These are phyloP conservation scores for Gaeumannomyces tritici DNA, from an alignment of 2,329 filamentous ascomycete species.

Conservation along the genomic window DNA sequence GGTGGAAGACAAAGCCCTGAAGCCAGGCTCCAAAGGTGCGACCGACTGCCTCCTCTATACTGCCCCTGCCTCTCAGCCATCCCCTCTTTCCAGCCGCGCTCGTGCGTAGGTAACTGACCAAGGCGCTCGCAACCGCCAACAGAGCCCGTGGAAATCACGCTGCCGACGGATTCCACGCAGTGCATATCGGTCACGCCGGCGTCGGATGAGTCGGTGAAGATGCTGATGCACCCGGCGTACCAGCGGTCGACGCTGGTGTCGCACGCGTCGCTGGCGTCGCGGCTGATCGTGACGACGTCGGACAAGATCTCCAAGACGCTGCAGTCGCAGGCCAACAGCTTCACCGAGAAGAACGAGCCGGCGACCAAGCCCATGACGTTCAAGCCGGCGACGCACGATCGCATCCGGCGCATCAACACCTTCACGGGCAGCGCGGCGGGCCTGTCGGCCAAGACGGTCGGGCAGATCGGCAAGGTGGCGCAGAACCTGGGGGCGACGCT, in stretches of 20 bases:
- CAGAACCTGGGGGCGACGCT: constrained; percentile 81
- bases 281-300: constrained; percentile 83
- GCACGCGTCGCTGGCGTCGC: constrained; percentile 78
- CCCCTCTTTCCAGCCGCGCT: not conserved
- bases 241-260: constrained; percentile 78
- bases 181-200: constrained; percentile 58
- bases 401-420: constrained; percentile 82
- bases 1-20: constrained; percentile 64
- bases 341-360: constrained; percentile 72
- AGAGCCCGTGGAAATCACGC: constrained; percentile 73
- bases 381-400: constrained; percentile 71
- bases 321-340: constrained; percentile 67
- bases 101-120: not conserved
- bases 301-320: constrained; percentile 70
- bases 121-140: not conserved
- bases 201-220: constrained; percentile 61
- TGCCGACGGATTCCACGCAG: constrained; percentile 57
- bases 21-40: constrained; percentile 83
- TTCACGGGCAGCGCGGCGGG: constrained; percentile 72
- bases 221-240: constrained; percentile 84
- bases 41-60: constrained; percentile 12
- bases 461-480: constrained; percentile 71
- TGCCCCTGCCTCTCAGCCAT: too few relatives aligned
- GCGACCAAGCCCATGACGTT: constrained; percentile 77
- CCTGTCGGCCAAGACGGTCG: constrained; percentile 77